Evolutionary conservation across 768 basidiomycete genomes (phyloP).

Genomic region (Suillus ampliporus): DNA sequence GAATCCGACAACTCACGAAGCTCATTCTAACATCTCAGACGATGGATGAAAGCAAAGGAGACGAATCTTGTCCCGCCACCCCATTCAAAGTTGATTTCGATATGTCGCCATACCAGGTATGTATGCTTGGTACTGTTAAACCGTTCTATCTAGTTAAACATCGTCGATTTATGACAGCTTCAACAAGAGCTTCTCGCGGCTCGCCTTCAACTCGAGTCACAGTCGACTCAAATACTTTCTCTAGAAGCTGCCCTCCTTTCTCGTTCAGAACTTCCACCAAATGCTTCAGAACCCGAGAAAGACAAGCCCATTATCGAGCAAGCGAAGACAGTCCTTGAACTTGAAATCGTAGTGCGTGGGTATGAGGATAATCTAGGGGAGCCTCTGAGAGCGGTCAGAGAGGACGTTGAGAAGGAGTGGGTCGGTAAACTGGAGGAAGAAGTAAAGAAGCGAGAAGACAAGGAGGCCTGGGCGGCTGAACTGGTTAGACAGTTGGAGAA

Average conservation of each 20-base stretch:
- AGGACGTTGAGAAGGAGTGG: conserved; percentile 82
- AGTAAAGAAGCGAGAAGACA: conserved; percentile 63
- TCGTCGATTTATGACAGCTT: conserved; percentile 50
- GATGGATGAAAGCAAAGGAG: conserved; percentile 70
- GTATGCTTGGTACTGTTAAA: conserved; percentile 5
- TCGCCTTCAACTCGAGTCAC: conserved; percentile 77
- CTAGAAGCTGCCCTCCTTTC: conserved; percentile 79
- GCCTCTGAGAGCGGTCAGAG: conserved; percentile 65
- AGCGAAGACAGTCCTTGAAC: conserved; percentile 73
- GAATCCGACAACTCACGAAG: conserved; percentile 84
- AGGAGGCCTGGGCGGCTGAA: conserved; percentile 75
- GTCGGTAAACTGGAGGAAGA: conserved; percentile 62
- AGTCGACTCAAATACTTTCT: conserved; percentile 82
- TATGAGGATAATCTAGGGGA: conserved; percentile 79
- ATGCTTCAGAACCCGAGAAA: conserved; percentile 74
- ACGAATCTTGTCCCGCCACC: conserved; percentile 78
- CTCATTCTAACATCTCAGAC: conserved; percentile 86
- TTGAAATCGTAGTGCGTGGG: conserved; percentile 72
- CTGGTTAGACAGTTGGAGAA: conserved; percentile 77
- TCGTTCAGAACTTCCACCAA: conserved; percentile 67
- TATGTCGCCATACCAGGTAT: conserved; percentile 83
- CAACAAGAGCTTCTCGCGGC: conserved; percentile 89
- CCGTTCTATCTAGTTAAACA: neutral
- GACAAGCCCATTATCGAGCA: conserved; percentile 77
- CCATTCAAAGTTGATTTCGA: conserved; percentile 91